Base-by-base conservation (phyloP, 1,284 basidiomycete species). In the Vanrija sp. region DNA sequence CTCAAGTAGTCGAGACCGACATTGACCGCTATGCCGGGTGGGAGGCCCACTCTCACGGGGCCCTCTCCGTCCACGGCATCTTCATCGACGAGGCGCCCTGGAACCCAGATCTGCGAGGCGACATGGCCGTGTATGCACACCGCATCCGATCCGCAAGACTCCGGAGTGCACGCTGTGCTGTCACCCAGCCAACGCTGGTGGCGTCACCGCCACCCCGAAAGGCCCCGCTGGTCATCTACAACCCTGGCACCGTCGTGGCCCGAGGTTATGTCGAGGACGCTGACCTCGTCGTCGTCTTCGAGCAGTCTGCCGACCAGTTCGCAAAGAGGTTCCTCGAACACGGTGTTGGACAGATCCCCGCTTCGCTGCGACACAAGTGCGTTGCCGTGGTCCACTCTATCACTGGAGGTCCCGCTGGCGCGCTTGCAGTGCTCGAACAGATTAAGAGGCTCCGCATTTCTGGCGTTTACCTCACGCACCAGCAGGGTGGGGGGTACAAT, bases 71-170 rank as follows among this genome's bases (percentile, higher is more conserved):
- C 29, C 43, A 51, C 15, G 57, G 57, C 26, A 49, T 58, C 29
- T 58, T 58, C 25, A 51, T 58, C 25, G 57, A 58, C 23, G 57
- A 58, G 43, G 54, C 50, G 8, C 57, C 57, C 6, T 55, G 44
- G 54, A 43, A 55, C 14, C 44, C 38, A 12, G 5, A 9, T 4
- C 43, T 38, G 1, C 19, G 44, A 2, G 25, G 18, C 16, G 7
- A 43, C 49, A 46, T 55, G 54, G 38, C 38, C 19, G 1, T 14
- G 8, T 45, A 50, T 21, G 54, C 54, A 5, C 9, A 26, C 19
- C n/a, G 47, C 44, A 51, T 55, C 28, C 48, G 54, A 15, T 10
- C 7, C 12, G 34, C 48, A 9, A 8, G 12, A 12, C 34, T 34
- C 6, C 34, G 34, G 14, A 8, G 9, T 1, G 34, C 12, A 12